Base-by-base conservation (phyloP, 2,329 filamentous ascomycete genomes). In the Tolypocladium paradoxum region DNA sequence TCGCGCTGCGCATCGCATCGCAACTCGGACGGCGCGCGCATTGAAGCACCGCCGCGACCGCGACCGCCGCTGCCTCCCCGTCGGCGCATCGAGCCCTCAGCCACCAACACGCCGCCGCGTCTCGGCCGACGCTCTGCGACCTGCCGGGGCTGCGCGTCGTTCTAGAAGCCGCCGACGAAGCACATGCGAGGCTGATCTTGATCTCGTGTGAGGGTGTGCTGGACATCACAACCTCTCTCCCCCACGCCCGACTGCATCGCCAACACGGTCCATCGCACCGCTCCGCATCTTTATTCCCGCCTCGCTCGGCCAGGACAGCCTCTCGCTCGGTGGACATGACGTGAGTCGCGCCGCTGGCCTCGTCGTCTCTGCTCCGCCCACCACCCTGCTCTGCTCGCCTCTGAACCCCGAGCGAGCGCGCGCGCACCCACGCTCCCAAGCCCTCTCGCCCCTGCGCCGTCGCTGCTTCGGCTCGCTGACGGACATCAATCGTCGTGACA, bases 401-500 rank as follows among this genome's bases (percentile, higher is more conserved):
- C 14, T 7, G 40, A 45, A 18, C 22, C 40, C 40, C 40, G 40
- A 18, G 5, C 22, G 22, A 12, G 22, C 31, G 24, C 40, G 22
- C 40, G 24, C 40, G 54, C 54, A 49, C 53, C 20, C 38, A 22
- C 40, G 9, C 31, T 12, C 38, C 11, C 11, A 14, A 12, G 18
- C n/a, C 6, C 37, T 18, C n/a, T 18, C n/a, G 18, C 12, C 38
- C 11, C 24, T n/a, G 14, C 24, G 24, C 24, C 24, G 3, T 27
- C 16, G 40, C 40, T 27, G 24, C 48, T 40, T 49, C 37, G 57
- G 54, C 53, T 56, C 49, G 54, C 55, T 55, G 56, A 61, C 62
- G 64, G 60, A 63, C 57, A 57, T 63, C 57, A 56, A 62, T 60
- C 61, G 60, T 60, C 61, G 60, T 58, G 52, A 61, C 65, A 76